phyloP scores from a whole-genome alignment of 1,284 basidiomycete species.

The Cutaneotrichosporon sp. region DNA sequence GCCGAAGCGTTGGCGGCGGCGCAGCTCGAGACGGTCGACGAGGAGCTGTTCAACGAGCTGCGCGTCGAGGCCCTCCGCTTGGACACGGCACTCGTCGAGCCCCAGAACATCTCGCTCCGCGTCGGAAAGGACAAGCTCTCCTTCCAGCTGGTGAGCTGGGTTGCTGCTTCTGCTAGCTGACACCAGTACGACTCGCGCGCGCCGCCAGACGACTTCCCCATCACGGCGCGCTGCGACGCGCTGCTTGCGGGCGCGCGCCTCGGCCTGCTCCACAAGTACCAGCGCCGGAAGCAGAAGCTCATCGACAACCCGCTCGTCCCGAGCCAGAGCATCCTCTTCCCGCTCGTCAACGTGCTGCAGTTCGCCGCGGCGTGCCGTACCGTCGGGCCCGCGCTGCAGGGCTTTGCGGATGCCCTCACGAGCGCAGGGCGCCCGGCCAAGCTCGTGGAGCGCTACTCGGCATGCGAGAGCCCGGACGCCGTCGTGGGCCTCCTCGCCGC shows the following conservation, averaged over 20 bases:
- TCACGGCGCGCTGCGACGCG: slow-evolving; percentile 36
- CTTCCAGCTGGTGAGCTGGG: slow-evolving; percentile 37
- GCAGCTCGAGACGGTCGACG: slow-evolving; percentile 50
- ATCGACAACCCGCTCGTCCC: slow-evolving; percentile 11
- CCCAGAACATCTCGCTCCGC: slow-evolving; percentile 22
- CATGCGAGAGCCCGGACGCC: slow-evolving; percentile 11
- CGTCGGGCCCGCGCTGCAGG: slow-evolving; percentile 24
- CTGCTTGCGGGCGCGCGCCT: slow-evolving; percentile 35
- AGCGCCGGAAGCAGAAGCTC: slow-evolving; percentile 36
- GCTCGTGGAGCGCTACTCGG: slow-evolving; percentile 17
- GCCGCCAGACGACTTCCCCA: slow-evolving; percentile 1
- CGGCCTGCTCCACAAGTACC: slow-evolving; percentile 36
- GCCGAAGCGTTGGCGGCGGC: slow-evolving; percentile 37
- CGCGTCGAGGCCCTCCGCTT: slow-evolving; percentile 30
- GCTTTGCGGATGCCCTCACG: slow-evolving; percentile 23
- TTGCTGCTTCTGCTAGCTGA: too few relatives aligned
- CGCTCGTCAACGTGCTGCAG: slow-evolving; percentile 35
- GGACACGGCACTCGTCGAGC: slow-evolving; percentile 28
- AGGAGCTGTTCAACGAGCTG: slow-evolving; percentile 48
- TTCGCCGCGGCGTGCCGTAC: slow-evolving; percentile 24
- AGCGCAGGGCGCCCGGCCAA: slow-evolving; percentile 23
- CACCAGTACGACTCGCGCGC: slow-evolving; percentile 38
- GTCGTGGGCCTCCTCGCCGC: slow-evolving; percentile 20
- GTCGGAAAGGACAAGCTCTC: slow-evolving; percentile 34
- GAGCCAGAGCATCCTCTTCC: slow-evolving; percentile 31